Evolutionary conservation across 176 grass and related monocot genomes (phyloP), one percentile per base, ranked within the genome.

Genomic region (Chloris gayana): DNA sequence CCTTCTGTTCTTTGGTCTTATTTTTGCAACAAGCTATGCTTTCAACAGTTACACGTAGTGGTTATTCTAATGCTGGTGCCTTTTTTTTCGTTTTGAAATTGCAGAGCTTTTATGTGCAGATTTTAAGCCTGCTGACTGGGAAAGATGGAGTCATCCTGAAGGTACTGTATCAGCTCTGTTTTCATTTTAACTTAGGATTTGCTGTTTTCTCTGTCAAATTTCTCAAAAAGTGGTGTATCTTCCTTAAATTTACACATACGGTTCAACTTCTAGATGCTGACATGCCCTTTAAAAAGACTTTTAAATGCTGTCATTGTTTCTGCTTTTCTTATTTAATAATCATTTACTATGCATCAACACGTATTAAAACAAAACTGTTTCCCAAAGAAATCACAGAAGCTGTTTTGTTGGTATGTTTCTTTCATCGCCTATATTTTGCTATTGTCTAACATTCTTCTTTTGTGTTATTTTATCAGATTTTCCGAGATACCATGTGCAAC

Each of bases 71-170:
- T 62, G 30, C 53, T 61, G 51, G 14, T 56, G 14, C 12, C 17
- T 11, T 67, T 67, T 90, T 87, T 84, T 33, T 56, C 29, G 67
- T 85, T 88, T 85, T 46, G 29, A 79, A 84, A 80, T 85, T 84
- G 86, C 88, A 99, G 96, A 91, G 79, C 71, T 88, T 64, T 89
- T 99, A 83, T 80, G 87, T 71, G 64, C 93, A 60, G 75, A 53
- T 83, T 99, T 99, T 84, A 80, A 85, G 73, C 83, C 73, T 64
- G 88, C 64, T 80, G 87, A 91, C 69, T 95, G 82, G 86, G 86
- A 95, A 42, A 87, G 76, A 21, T 92, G 95, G 92, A 76, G 69
- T 85, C 89, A 25, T 69, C 85, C 61, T 74, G 93, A 93, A 95
- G 92, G 96, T 99, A 99, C 50, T 63, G 33, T 34, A 77, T 75